Evolutionary conservation across 2,329 filamentous ascomycete species (phyloP).

Genomic region (Fusarium neocosmosporiellum): DNA sequence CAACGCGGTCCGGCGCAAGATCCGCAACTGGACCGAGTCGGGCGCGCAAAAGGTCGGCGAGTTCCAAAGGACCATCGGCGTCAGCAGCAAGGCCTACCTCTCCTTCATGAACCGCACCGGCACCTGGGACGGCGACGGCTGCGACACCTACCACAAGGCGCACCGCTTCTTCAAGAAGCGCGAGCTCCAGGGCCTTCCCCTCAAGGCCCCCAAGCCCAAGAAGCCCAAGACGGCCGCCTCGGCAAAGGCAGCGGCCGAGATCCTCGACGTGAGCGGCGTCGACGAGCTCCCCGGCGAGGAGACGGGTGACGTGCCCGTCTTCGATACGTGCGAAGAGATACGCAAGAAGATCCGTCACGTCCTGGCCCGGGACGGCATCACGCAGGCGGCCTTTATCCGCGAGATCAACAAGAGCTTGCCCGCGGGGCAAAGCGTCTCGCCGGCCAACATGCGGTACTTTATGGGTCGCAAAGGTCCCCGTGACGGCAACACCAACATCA

Average conservation of each 20-base stretch:
- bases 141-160: slow-evolving; percentile 50
- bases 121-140: slow-evolving; percentile 48
- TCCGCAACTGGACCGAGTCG: slow-evolving; percentile 39
- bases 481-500: slow-evolving; percentile 59
- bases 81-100: slow-evolving; percentile 52
- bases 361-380: slow-evolving; percentile 57
- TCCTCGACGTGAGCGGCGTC: slow-evolving; percentile 55
- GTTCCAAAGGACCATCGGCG: slow-evolving; percentile 55
- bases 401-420: slow-evolving; percentile 57
- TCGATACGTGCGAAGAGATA: slow-evolving; percentile 68
- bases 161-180: slow-evolving; percentile 62
- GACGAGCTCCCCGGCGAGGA: slow-evolving; percentile 59
- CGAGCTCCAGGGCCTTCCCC: slow-evolving; percentile 59
- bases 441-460: slow-evolving; percentile 61
- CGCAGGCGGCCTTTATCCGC: slow-evolving; percentile 63
- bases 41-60: slow-evolving; percentile 54
- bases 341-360: slow-evolving; percentile 66
- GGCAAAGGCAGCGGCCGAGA: slow-evolving; percentile 36
- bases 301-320: slow-evolving; percentile 58
- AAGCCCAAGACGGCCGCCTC: slow-evolving; percentile 40
- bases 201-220: slow-evolving; percentile 49
- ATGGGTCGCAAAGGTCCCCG: slow-evolving; percentile 60
- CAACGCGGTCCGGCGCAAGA: slow-evolving; percentile 41
- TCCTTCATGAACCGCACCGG: slow-evolving; percentile 63
- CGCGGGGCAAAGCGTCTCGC: slow-evolving; percentile 52